A percentile compares a stretch with the other conserved stretches of the same genome.
phyloP scores from a whole-genome alignment of 202 grass and related monocot species.

The Elaeis oleifera region DNA sequence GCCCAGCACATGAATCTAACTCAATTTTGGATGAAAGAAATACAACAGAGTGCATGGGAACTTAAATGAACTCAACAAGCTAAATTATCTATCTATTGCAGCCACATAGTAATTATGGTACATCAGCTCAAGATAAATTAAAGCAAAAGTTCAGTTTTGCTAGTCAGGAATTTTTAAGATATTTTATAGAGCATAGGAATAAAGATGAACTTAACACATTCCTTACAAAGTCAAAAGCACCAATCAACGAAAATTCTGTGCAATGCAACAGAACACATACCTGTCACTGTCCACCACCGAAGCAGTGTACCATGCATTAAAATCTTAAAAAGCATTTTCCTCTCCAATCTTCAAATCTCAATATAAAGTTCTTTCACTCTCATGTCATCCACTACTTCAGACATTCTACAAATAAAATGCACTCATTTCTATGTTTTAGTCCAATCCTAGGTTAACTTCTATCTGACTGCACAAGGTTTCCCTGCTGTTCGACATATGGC shows the following conservation, averaged over 20 bases:
- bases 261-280: not conserved
- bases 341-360: not conserved
- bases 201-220: not conserved
- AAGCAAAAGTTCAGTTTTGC: too few species aligned
- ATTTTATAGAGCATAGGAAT: not conserved
- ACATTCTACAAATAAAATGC: too few species aligned
- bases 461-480: conserved; percentile 13
- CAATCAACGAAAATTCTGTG: not conserved
- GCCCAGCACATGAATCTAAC: too few species aligned
- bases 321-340: conserved; percentile 1
- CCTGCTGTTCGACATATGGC: conserved; percentile 41
- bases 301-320: not conserved
- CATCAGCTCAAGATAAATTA: too few species aligned
- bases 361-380: not conserved
- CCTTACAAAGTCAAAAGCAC: conserved; percentile 8
- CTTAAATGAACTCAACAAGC: too few species aligned
- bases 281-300: not conserved
- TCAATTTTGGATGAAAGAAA: too few species aligned
- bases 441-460: conserved; percentile 7
- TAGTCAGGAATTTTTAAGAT: conserved; percentile 1
- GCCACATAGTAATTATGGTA: too few species aligned
- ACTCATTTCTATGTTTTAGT: too few species aligned
- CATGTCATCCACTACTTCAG: too few species aligned
- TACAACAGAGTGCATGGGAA: too few species aligned
- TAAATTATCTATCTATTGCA: too few species aligned